Conservation (phyloP, 2,329 filamentous ascomycete genomes). For the Trichoderma pleuroti region DNA sequence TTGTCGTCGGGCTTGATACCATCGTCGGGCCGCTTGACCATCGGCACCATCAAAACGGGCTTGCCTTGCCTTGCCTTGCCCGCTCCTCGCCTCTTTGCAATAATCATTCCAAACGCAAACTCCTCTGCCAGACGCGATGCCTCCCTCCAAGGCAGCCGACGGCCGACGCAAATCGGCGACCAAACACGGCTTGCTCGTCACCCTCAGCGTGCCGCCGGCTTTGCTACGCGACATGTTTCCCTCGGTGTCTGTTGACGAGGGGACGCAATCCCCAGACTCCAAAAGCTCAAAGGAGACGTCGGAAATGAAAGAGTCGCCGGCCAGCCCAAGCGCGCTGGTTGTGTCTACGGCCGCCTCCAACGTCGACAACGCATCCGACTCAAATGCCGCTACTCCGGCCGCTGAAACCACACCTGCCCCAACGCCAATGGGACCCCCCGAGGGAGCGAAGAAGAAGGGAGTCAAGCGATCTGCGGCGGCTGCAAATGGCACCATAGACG, state of each 20-base stretch:
- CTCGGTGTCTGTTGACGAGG: slow-evolving; percentile 41
- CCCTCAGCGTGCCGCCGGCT: slow-evolving; percentile 49
- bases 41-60: not conserved
- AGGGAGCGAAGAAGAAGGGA: slow-evolving; percentile 71
- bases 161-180: slow-evolving; percentile 38
- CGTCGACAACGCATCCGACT: slow-evolving; percentile 57
- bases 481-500: slow-evolving; percentile 60
- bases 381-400: slow-evolving; percentile 57
- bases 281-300: slow-evolving; percentile 33
- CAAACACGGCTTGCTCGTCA: slow-evolving; percentile 44
- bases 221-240: slow-evolving; percentile 50
- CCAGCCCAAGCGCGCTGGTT: slow-evolving; percentile 39
- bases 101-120: not conserved
- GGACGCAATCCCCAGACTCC: slow-evolving; percentile 38
- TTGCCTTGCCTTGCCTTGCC: not conserved
- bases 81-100: not conserved
- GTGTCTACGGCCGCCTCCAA: slow-evolving; percentile 39
- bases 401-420: slow-evolving; percentile 54
- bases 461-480: slow-evolving; percentile 65
- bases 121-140: slow-evolving; percentile 28
- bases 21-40: not conserved
- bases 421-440: slow-evolving; percentile 58
- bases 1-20: not conserved
- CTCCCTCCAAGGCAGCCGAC: slow-evolving; percentile 35
- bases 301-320: slow-evolving; percentile 44